Evolutionary conservation across 345 rosid genomes (phyloP).

Genomic region (Trapa bicornis): DNA sequence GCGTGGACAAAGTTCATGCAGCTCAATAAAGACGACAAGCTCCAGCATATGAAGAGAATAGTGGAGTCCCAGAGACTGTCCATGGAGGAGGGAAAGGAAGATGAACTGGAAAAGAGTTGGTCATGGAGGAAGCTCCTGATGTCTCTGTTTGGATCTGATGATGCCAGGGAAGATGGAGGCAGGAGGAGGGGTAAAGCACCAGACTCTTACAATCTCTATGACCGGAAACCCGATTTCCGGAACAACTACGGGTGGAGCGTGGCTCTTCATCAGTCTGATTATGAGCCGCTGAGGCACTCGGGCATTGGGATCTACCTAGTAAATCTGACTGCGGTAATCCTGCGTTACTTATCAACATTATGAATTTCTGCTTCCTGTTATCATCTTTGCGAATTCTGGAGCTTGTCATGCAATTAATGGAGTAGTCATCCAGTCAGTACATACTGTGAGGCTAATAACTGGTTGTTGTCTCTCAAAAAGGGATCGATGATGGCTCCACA

Average conservation of each 20-base stretch:
- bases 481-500: slow-evolving; percentile 98
- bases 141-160: slow-evolving; percentile 18
- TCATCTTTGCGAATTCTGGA: too few species aligned
- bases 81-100: slow-evolving; percentile 8
- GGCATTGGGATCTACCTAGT: slow-evolving; percentile 65
- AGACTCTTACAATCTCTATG: slow-evolving; percentile 54
- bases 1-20: slow-evolving; percentile 43
- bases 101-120: slow-evolving; percentile 23
- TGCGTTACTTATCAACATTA: neutral
- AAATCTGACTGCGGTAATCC: slow-evolving; percentile 66
- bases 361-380: neutral
- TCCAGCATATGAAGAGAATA: slow-evolving; percentile 39
- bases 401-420: too few species aligned
- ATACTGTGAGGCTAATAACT: neutral
- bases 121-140: slow-evolving; percentile 46
- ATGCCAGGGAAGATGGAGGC: slow-evolving; percentile 8
- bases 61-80: slow-evolving; percentile 23
- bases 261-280: slow-evolving; percentile 46
- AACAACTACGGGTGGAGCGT: slow-evolving; percentile 74
- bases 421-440: neutral
- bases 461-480: slow-evolving; percentile 13
- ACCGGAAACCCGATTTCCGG: slow-evolving; percentile 31
- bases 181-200: slow-evolving; percentile 23
- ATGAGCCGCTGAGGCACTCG: slow-evolving; percentile 45
- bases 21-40: slow-evolving; percentile 35